phyloP scores from a whole-genome alignment of 2,329 filamentous ascomycete genomes.

The Aspergillus transmontanensis region DNA sequence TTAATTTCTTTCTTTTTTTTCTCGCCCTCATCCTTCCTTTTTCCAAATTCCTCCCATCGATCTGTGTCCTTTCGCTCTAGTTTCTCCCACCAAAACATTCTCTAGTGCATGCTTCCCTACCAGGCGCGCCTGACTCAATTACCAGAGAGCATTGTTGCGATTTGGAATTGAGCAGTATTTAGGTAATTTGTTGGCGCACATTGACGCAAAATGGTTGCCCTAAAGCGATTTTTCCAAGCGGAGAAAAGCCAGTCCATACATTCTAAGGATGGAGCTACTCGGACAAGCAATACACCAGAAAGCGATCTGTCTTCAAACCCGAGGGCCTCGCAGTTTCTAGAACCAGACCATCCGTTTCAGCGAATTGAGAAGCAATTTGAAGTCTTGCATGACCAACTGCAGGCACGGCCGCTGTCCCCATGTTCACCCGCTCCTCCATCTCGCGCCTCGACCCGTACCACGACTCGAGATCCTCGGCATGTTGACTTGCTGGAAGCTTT shows the following conservation, averaged over 20 bases:
- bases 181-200: not conserved
- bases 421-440: slow-evolving; percentile 28
- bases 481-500: slow-evolving; percentile 45
- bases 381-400: slow-evolving; percentile 39
- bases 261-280: slow-evolving; percentile 14
- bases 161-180: too few species aligned
- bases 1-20: too few species aligned
- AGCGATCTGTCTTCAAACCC: slow-evolving; percentile 14
- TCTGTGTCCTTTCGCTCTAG: not conserved
- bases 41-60: not conserved
- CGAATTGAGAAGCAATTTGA: slow-evolving; percentile 44
- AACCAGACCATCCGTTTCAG: slow-evolving; percentile 37
- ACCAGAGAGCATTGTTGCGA: not conserved
- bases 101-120: not conserved
- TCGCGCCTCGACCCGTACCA: slow-evolving; percentile 24
- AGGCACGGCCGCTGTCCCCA: slow-evolving; percentile 30
- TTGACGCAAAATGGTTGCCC: slow-evolving; percentile 32
- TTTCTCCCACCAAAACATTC: too few species aligned
- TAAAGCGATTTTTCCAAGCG: slow-evolving; percentile 37
- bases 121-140: not conserved
- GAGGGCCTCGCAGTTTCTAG: slow-evolving; percentile 22
- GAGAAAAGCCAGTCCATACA: slow-evolving; percentile 25
- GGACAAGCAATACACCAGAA: slow-evolving; percentile 1
- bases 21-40: not conserved
- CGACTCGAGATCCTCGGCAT: slow-evolving; percentile 33